These are phyloP conservation scores for Cladosporium sp. DNA, from an alignment of 2,329 filamentous ascomycete genomes.

Conservation along the genomic window DNA sequence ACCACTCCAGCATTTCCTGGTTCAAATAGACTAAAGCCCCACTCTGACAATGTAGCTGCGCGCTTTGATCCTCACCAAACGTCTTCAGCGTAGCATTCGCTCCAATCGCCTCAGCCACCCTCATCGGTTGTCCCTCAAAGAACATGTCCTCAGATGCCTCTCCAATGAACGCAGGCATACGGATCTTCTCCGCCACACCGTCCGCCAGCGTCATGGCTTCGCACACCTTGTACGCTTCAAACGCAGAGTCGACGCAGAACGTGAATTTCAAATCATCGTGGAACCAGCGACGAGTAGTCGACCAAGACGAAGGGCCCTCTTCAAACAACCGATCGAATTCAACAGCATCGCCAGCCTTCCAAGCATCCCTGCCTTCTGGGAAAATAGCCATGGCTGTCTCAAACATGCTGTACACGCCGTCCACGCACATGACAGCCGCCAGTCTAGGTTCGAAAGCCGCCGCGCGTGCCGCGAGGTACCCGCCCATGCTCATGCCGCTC, in stretches of 20 bases:
- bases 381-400: background rate
- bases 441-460: slow-evolving; percentile 30
- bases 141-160: slow-evolving; percentile 25
- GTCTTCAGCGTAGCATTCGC: slow-evolving; percentile 18
- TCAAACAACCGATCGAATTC: slow-evolving; percentile 12
- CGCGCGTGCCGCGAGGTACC: slow-evolving; percentile 30
- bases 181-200: slow-evolving; percentile 18
- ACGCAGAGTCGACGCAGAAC: slow-evolving; percentile 12
- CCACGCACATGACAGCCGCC: slow-evolving; percentile 22
- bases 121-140: slow-evolving; percentile 25
- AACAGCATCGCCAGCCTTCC: background rate
- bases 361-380: slow-evolving; percentile 4
- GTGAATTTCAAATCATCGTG: slow-evolving; percentile 18
- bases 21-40: slow-evolving; percentile 8
- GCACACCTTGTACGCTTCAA: slow-evolving; percentile 13
- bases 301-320: background rate
- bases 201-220: slow-evolving; percentile 12
- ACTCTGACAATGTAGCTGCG: slow-evolving; percentile 13
- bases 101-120: slow-evolving; percentile 21
- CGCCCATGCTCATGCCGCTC: slow-evolving; percentile 30
- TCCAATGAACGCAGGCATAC: slow-evolving; percentile 26
- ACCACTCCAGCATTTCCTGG: slow-evolving; percentile 8
- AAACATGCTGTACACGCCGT: slow-evolving; percentile 17
- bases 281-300: slow-evolving; percentile 7
- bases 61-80: slow-evolving; percentile 9